Percentiles rank a stretch among this genome's conserved stretches.
Conservation (phyloP, 1,139 yeast species). For the Pichia sp. region DNA sequence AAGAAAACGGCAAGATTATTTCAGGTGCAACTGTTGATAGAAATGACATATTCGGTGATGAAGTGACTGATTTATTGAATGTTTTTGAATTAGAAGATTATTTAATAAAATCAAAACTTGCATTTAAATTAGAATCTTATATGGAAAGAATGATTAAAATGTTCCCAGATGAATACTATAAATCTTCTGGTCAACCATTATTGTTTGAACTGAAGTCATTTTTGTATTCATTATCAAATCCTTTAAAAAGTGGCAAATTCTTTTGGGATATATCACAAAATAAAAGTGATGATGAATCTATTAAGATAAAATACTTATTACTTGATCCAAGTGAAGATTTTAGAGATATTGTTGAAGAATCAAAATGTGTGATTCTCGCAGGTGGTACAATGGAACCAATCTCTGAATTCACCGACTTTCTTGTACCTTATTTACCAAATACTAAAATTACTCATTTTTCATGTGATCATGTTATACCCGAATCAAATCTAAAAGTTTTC, state of each 20-base stretch:
- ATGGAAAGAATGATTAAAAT: conserved; percentile 34
- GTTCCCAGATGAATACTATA: conserved; percentile 13
- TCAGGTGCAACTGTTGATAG: conserved; percentile 52
- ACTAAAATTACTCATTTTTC: conserved; percentile 48
- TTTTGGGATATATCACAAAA: conserved; percentile 48
- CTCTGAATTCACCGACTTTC: conserved; percentile 54
- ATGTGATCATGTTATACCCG: conserved; percentile 84
- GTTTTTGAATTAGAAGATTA: conserved; percentile 62
- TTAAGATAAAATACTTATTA: conserved; percentile 58
- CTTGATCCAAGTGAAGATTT: conserved; percentile 77
- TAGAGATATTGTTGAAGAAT: conserved; percentile 54
- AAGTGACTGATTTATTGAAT: conserved; percentile 68
- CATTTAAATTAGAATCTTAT: conserved; percentile 76
- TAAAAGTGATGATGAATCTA: conserved; percentile 18
- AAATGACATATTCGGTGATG: conserved; percentile 47
- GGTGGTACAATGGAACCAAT: conserved; percentile 98
- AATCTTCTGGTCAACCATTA: conserved; percentile 42
- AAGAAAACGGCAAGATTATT: conserved; percentile 27
- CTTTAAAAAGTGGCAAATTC: conserved; percentile 74
- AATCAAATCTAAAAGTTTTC: conserved; percentile 55
- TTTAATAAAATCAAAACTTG: conserved; percentile 63
- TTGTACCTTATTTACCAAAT: conserved; percentile 54
- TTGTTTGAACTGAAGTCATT: conserved; percentile 63
- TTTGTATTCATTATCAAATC: conserved; percentile 60
- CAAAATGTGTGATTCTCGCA: conserved; percentile 70